Base-by-base conservation (phyloP, 2,329 filamentous ascomycete species). In the Ilyonectria robusta region DNA sequence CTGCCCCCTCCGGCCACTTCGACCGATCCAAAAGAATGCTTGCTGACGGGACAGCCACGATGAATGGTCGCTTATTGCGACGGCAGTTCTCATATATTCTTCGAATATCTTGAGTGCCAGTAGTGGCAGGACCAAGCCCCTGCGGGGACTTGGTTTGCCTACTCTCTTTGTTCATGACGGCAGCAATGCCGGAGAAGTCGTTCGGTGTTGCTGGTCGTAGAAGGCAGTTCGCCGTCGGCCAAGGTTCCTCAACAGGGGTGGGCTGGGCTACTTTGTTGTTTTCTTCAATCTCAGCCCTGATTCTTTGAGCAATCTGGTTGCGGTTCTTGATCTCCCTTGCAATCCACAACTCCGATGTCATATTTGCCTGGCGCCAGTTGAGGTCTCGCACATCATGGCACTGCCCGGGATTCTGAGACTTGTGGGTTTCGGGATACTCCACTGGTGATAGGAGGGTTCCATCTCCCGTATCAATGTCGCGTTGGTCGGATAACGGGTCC, bases 141-240 rank as follows among this genome's bases (percentile, higher is more conserved):
- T 79, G 76, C 2, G 77, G 70, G 10, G 50, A 13, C 9, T 44
- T 15, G 1, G 60, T 26, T 4, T 75, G 61, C 2, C 47, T 13
- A 9, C 80, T 76, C 57, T 87, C 86, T 4, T 73, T 51, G 47
- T 87, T 86, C 72, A 87, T 83, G 5, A 88, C 84, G 0, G 69
- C 64, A 0, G 78, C 75, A n/a, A 87, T 81, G 0, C 70, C 75
- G 0, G 64, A 59, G 53, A 86, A 79, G 59, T 88, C 85, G 0
- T 59, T 31, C 0, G 70, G 57, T 1, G 51, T 67, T 1, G 79
- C 85, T 0, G 85, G 85, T 0, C 86, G 83, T 21, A 88, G 65
- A 47, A 81, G 76, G 48, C 81, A 85, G 3, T 75, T 9, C 51
- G 77, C 66, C 62, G 65, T 73, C 13, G 78, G 78, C 72, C 74